A percentile compares a stretch with the other conserved stretches of the same genome.
Evolutionary conservation across 192 early-diverging fungal species (phyloP).

Genomic region (Coemansia sp.): DNA sequence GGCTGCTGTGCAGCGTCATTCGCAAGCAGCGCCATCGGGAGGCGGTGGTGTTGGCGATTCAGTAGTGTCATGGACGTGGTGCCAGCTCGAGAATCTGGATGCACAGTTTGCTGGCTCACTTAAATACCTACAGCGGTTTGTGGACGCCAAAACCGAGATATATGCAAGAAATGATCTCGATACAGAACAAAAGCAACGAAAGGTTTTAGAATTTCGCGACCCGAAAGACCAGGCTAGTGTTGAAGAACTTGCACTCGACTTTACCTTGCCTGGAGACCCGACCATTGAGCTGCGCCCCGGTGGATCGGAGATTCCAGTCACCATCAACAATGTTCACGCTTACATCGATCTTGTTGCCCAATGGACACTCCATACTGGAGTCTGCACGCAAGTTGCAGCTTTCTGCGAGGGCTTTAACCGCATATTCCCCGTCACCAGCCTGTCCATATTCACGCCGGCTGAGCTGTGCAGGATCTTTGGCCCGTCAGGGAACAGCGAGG

Average conservation of each 20-base stretch:
- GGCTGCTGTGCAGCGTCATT: slow-evolving; percentile 61
- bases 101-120: slow-evolving; percentile 67
- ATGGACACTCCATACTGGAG: slow-evolving; percentile 64
- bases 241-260: slow-evolving; percentile 77
- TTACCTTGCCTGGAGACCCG: slow-evolving; percentile 83
- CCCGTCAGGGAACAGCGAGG: slow-evolving; percentile 61
- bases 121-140: slow-evolving; percentile 64
- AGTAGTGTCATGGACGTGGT: slow-evolving; percentile 22
- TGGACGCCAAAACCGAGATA: slow-evolving; percentile 59
- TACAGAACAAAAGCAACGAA: slow-evolving; percentile 46
- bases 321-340: slow-evolving; percentile 75
- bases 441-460: slow-evolving; percentile 67
- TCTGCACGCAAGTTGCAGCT: slow-evolving; percentile 68
- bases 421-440: slow-evolving; percentile 70
- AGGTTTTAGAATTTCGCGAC: slow-evolving; percentile 55
- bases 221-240: slow-evolving; percentile 48
- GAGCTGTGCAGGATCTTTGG: slow-evolving; percentile 76
- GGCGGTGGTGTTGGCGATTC: background rate
- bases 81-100: slow-evolving; percentile 62
- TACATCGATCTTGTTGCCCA: slow-evolving; percentile 72
- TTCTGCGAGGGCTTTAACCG: slow-evolving; percentile 81
- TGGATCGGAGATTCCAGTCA: slow-evolving; percentile 69
- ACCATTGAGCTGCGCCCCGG: slow-evolving; percentile 62
- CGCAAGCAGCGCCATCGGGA: background rate
- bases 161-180: slow-evolving; percentile 56